phyloP scores from a whole-genome alignment of 2,329 filamentous ascomycete genomes.

The Venturia nashicola region DNA sequence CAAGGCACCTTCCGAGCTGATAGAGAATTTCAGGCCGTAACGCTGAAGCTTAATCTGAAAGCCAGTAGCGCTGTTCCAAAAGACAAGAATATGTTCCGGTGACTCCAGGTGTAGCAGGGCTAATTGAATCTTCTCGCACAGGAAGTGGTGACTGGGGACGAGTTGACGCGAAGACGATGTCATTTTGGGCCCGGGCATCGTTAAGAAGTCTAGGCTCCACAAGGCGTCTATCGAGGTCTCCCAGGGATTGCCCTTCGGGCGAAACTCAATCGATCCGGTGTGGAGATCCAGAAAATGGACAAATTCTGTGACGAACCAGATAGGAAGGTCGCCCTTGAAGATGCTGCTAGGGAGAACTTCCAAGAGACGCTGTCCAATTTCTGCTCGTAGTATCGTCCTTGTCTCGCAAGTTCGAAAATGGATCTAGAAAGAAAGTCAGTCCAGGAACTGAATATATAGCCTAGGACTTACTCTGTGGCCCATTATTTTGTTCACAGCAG shows the following conservation, averaged over 20 bases:
- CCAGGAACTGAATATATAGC: too few species aligned
- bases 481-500: background rate
- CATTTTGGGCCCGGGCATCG: too few species aligned
- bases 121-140: conserved; percentile 36
- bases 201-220: conserved; percentile 27
- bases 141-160: conserved; percentile 4
- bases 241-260: conserved; percentile 32
- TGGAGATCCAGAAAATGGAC: conserved; percentile 47
- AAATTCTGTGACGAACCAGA: conserved; percentile 36
- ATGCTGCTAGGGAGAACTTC: conserved; percentile 23
- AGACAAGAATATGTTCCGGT: conserved; percentile 31
- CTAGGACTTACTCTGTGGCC: background rate
- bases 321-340: conserved; percentile 38
- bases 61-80: conserved; percentile 28
- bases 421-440: too few species aligned
- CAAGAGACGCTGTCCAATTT: conserved; percentile 15
- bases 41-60: background rate
- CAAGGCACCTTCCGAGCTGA: conserved; percentile 27
- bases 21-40: background rate
- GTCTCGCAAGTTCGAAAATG: conserved; percentile 14
- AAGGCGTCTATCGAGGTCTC: conserved; percentile 18
- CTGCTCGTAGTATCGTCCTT: conserved; percentile 33
- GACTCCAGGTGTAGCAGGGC: conserved; percentile 32
- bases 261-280: conserved; percentile 37
- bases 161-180: background rate